A percentile compares a stretch with the other conserved stretches of the same genome.
Evolutionary conservation across 805 yeast genomes (phyloP).

Genomic region (Monosporozyma unispora): DNA sequence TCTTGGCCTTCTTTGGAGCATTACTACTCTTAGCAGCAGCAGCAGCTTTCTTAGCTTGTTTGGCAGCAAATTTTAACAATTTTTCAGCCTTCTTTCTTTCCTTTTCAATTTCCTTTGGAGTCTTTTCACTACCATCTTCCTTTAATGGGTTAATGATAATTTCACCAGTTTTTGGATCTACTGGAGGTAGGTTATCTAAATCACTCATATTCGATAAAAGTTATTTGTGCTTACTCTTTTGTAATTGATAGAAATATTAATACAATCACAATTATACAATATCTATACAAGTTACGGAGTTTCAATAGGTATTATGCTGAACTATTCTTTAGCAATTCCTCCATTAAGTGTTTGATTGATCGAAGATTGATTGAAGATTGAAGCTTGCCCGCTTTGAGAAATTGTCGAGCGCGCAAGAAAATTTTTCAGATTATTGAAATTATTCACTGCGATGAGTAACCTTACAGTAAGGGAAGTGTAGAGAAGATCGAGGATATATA

Average conservation of each 20-base stretch:
- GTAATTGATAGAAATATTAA: too few relatives aligned
- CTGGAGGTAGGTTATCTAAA: constrained; percentile 27
- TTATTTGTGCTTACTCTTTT: background rate
- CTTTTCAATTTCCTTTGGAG: constrained; percentile 75
- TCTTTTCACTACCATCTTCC: constrained; percentile 45
- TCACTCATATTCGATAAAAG: constrained; percentile 21
- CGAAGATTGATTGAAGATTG: background rate
- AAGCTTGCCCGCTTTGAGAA: background rate
- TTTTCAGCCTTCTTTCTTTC: constrained; percentile 85
- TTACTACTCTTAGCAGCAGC: constrained; percentile 47
- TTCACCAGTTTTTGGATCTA: constrained; percentile 32
- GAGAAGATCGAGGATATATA: too few relatives aligned
- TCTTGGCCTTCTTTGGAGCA: constrained; percentile 43
- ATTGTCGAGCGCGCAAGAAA: background rate
- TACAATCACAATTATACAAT: background rate
- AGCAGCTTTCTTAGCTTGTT: constrained; percentile 48
- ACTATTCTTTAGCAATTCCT: background rate
- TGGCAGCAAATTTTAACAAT: constrained; percentile 77
- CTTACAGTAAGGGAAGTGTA: background rate
- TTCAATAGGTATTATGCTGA: background rate
- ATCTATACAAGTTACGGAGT: background rate
- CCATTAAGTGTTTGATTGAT: background rate
- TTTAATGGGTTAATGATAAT: constrained; percentile 31
- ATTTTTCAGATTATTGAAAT: background rate
- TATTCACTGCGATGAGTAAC: background rate